Percentiles rank a stretch among this genome's conserved stretches.
Conservation (phyloP, 2,329 filamentous ascomycete genomes). For the Colletotrichum lentis region DNA sequence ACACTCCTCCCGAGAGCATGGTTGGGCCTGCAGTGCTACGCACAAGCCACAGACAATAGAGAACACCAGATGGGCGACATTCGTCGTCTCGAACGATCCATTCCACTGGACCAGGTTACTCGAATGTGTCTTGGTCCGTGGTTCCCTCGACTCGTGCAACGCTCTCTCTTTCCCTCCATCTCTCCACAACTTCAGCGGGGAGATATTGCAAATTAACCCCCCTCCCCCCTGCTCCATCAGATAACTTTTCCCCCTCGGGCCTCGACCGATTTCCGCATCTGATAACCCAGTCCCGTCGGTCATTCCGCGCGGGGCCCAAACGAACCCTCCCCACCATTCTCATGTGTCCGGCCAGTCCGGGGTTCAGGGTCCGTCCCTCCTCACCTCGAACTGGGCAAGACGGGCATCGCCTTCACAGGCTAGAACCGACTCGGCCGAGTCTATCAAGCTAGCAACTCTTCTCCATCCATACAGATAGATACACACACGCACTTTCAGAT, state of each 20-base stretch:
- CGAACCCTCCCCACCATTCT: too few relatives aligned
- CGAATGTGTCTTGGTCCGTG: background rate
- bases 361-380: background rate
- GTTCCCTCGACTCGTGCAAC: constrained; percentile 8
- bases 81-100: background rate
- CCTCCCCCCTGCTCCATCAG: constrained; percentile 27
- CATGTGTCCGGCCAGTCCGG: background rate
- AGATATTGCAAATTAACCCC: constrained; percentile 11
- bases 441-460: background rate
- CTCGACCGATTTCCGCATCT: constrained; percentile 2
- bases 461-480: background rate
- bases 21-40: too few relatives aligned
- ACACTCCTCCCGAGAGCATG: too few relatives aligned
- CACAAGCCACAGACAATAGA: too few relatives aligned
- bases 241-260: constrained; percentile 23
- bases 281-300: constrained; percentile 18
- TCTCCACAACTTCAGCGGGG: constrained; percentile 20
- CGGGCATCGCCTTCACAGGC: background rate
- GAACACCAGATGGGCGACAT: background rate
- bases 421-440: constrained; percentile 6
- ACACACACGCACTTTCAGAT: background rate
- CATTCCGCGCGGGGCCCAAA: constrained; percentile 5
- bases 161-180: background rate
- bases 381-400: background rate
- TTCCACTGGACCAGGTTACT: background rate